These are phyloP conservation scores for Penstemon barbatus DNA, from an alignment of 257 asterid species.

Conservation along the genomic window DNA sequence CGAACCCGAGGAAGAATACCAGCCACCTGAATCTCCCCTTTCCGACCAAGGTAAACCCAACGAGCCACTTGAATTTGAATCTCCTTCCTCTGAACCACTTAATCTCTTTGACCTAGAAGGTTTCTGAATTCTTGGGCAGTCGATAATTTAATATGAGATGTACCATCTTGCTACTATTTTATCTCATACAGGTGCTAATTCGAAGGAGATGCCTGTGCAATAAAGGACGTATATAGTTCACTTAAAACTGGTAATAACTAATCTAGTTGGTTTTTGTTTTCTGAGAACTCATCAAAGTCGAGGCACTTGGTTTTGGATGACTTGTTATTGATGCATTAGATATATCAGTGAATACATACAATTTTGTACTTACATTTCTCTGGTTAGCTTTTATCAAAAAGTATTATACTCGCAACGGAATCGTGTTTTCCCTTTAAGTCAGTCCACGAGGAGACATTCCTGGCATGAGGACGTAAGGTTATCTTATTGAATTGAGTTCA, in stretches of 20 bases:
- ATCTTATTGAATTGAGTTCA: too few relatives aligned
- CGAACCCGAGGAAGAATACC: slow-evolving; percentile 42
- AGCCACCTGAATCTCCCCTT: slow-evolving; percentile 50
- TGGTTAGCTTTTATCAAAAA: too few relatives aligned
- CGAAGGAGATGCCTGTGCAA: slow-evolving; percentile 49
- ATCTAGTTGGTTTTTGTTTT: slow-evolving; percentile 18
- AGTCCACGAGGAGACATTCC: too few relatives aligned
- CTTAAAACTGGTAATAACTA: slow-evolving; percentile 39
- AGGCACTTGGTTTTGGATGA: slow-evolving; percentile 17
- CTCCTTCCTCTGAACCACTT: slow-evolving; percentile 70
- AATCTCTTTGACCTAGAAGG: slow-evolving; percentile 84
- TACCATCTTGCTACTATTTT: slow-evolving; percentile 62
- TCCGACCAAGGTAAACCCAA: slow-evolving; percentile 79
- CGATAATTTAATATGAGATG: slow-evolving; percentile 48
- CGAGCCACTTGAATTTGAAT: slow-evolving; percentile 64
- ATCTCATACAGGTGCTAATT: slow-evolving; percentile 78
- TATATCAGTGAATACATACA: neutral
- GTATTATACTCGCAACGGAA: too few relatives aligned
- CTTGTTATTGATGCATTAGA: slow-evolving; percentile 21
- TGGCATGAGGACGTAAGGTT: too few relatives aligned
- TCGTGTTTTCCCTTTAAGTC: too few relatives aligned
- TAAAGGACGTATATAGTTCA: slow-evolving; percentile 47
- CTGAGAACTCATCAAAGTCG: slow-evolving; percentile 15
- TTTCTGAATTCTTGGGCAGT: slow-evolving; percentile 62
- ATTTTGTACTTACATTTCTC: neutral